phyloP scores from a whole-genome alignment of 2,329 filamentous ascomycete species.

The Plenodomus biglobosus region DNA sequence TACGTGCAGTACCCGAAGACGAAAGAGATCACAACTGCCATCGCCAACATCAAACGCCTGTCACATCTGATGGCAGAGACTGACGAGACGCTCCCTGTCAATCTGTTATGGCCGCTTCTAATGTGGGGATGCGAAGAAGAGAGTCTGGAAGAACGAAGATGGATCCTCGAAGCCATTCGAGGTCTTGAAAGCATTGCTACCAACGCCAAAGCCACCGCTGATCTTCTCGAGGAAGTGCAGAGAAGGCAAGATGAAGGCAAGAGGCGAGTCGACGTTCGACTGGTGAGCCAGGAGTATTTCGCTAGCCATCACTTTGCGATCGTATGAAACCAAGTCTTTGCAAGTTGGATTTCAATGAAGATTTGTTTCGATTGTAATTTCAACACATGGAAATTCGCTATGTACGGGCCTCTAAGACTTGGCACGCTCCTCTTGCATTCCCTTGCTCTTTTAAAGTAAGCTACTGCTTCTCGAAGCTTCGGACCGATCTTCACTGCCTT shows the following conservation, averaged over 20 bases:
- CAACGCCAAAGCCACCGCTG: conserved; percentile 46
- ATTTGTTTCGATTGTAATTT: background rate
- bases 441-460: conserved; percentile 48
- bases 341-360: background rate
- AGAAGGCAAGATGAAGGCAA: conserved; percentile 42
- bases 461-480: conserved; percentile 61
- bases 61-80: conserved; percentile 50
- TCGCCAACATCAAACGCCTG: conserved; percentile 54
- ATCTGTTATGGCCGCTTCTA: conserved; percentile 60
- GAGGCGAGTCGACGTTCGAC: conserved; percentile 44
- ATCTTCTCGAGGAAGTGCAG: conserved; percentile 46
- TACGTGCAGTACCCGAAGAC: conserved; percentile 58
- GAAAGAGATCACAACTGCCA: conserved; percentile 51
- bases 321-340: conserved; percentile 40
- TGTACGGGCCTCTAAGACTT: conserved; percentile 11
- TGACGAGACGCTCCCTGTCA: conserved; percentile 55
- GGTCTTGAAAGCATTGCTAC: conserved; percentile 44
- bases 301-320: conserved; percentile 57
- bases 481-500: conserved; percentile 44
- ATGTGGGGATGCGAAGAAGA: conserved; percentile 60
- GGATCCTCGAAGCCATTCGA: conserved; percentile 56
- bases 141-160: conserved; percentile 50
- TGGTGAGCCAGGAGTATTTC: conserved; percentile 50
- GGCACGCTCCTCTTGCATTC: conserved; percentile 19
- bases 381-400: background rate